Percentiles rank a stretch among this genome's conserved stretches.
phyloP scores from a whole-genome alignment of 495 filamentous ascomycete genomes.

The Penicillium diatomitis region DNA sequence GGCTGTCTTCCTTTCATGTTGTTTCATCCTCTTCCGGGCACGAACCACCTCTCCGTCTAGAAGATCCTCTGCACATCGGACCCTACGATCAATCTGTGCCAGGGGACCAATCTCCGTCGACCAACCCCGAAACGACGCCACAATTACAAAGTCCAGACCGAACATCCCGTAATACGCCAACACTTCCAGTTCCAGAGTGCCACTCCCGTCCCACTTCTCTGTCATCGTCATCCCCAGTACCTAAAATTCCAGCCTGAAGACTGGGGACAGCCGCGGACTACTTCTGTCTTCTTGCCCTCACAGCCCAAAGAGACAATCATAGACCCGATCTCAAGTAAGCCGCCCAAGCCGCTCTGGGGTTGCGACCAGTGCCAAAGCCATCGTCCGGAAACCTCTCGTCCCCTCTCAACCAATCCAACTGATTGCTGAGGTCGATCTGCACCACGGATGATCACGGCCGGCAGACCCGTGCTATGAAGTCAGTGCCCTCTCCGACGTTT shows the following conservation, averaged over 20 bases:
- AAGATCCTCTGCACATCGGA: too few relatives aligned
- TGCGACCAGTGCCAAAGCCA: conserved; percentile 2
- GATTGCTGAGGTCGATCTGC: conserved; percentile 12
- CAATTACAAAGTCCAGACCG: not conserved
- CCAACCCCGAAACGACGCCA: not conserved
- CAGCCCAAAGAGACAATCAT: not conserved
- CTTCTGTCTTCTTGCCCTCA: not conserved
- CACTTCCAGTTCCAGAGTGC: too few relatives aligned
- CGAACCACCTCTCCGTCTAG: too few relatives aligned
- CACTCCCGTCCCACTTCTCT: not conserved
- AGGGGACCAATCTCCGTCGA: not conserved
- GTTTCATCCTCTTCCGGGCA: too few relatives aligned
- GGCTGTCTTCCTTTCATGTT: too few relatives aligned
- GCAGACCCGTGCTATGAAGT: conserved; percentile 21
- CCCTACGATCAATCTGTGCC: not conserved
- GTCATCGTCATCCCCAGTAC: not conserved
- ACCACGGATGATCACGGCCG: conserved; percentile 16
- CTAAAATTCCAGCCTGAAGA: not conserved
- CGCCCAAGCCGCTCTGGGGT: not conserved
- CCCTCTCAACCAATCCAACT: conserved; percentile 10
- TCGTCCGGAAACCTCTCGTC: too few relatives aligned
- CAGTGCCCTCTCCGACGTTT: conserved; percentile 10
- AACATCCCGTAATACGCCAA: not conserved
- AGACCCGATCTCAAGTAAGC: not conserved
- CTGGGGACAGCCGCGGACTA: not conserved